Evolutionary conservation across 441 rosid species (phyloP), one percentile per base, ranked within the genome.

Genomic region (Erodium texanum): DNA sequence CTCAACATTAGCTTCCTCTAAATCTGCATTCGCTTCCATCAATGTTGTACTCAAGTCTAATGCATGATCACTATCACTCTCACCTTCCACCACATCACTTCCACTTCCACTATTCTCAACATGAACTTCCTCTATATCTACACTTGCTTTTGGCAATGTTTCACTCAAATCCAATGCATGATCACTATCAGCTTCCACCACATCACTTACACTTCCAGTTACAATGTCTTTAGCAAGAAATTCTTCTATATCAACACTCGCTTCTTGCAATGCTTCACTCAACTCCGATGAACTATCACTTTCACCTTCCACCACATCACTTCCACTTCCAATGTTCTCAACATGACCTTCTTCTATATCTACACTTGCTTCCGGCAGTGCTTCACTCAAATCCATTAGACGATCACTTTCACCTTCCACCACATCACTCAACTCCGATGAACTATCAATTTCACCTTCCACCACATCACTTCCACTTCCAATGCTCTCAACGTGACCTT

Each of bases 31-130:
- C 20, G 22, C 61, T 54, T 7, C 61, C 61, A 54, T 8, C 20
- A 18, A 54, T 16, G 22, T 54, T 54, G 16, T 10, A 18, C 36
- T 32, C 36, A 32, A 32, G 6, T 32, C 6, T 7, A 32, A 32
- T 32, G 36, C 58, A 15, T 4, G 58, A 50, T 54, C 61, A 5
- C 36, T 32, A 32, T 32, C 5, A 54, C 61, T 54, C 7, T 54
- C 61, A 18, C 9, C 61, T 54, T 18, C 70, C 69, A 61, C 76
- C 52, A 71, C 48, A 78, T 23, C 56, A 32, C 36, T 32, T 32
- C 6, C 36, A 32, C 36, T 32, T 32, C 6, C 36, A 32, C 36
- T 4, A 32, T 32, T 32, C 36, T 32, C 36, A 32, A 32, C 36
- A 32, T 32, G 5, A 32, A 5, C 5, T 32, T 32, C 70, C 38